Base-by-base conservation (phyloP, 2,329 filamentous ascomycete genomes). In the Venturiaceae sp. region DNA sequence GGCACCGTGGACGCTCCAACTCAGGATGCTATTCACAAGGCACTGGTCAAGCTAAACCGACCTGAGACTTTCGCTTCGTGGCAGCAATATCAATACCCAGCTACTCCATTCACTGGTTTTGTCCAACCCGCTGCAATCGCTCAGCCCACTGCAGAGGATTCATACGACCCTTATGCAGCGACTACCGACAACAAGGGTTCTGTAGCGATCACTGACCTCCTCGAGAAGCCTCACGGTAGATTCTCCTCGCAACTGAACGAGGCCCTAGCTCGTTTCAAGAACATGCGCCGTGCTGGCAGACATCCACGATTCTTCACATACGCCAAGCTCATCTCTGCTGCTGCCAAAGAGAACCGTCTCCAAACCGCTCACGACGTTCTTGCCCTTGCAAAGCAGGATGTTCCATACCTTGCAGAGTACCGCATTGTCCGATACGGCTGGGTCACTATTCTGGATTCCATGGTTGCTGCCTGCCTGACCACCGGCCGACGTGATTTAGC, bases 261-360 rank as follows among this genome's bases (percentile, higher is more conserved):
- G 63, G 90, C 91, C 36, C 76, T 97, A 62, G 80, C 80, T 63
- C 87, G 90, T 65, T 90, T 97, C 74, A 88, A 86, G 70, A 96
- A 95, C 75, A 96, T 96, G 78, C 91, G 94, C 63, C 90, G 92
- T 60, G 84, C 89, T 67, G 92, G 92, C 62, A 86, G 91, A 68
- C 91, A 96, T 70, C 91, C 92, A 56, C 85, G 92, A 61, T 97
- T 97, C 76, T 94, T 96, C 72, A 96, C 92, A 1, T 96, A 97
- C 66, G 91, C 92, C 54, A 97, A 96, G 80, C 80, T 99, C 64
- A 96, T 99, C 67, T 86, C 87, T 53, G 88, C 90, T 60, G 92
- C 92, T 63, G 90, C 92, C 57, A 90, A 92, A 67, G 86, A 91
- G 63, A 83, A 88, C 67, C 90, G 92, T 68, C 83, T 90, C 73